Evolutionary conservation across 2,329 filamentous ascomycete genomes (phyloP), one percentile per base, ranked within the genome.

Genomic region (Pestalotiopsis sp.): DNA sequence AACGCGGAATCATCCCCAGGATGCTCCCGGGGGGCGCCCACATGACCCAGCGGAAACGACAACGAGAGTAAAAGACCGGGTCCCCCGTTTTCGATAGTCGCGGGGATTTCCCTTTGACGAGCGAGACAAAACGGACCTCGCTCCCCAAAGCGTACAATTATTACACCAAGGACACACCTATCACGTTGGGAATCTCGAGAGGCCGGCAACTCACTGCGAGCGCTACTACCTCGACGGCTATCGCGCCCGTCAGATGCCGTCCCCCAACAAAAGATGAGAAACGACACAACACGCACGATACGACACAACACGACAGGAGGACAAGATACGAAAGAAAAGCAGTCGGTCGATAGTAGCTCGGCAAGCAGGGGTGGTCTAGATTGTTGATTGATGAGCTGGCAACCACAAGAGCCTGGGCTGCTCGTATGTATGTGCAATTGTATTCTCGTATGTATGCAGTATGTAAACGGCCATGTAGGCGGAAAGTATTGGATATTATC

Each of bases 1-100:
- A 52, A 52, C 17, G 45, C 45, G 45, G 45, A 52, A 52, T 52
- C 31, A 36, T 36, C 45, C 11, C 45, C 14, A 52, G 45, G 45
- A 52, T 52, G 45, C 45, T 52, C 45, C 45, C 45, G 45, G 45
- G 45, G 20, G 17, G 17, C 45, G 7, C 17, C 59, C 59, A 62
- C 36, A 36, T 62, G 59, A 62, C 59, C 31, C 45, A 52, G 38
- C 59, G 25, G 25, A 27, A 27, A 36, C 25, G 27, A 62, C 59
- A 36, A 5, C 17, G 7, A 52, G 45, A 20, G 9, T 6, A 36
- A 40, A 62, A 62, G 59, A 62, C 59, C 59, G 59, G 59, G 59
- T 36, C 59, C 31, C 59, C 27, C 45, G 45, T 52, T 17, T 62
- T 62, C 59, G 31, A 62, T 62, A 62, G 59, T 62, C 59, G 31